Conservation (phyloP, 2,329 filamentous ascomycete species). For the Scedosporium apiospermum region DNA sequence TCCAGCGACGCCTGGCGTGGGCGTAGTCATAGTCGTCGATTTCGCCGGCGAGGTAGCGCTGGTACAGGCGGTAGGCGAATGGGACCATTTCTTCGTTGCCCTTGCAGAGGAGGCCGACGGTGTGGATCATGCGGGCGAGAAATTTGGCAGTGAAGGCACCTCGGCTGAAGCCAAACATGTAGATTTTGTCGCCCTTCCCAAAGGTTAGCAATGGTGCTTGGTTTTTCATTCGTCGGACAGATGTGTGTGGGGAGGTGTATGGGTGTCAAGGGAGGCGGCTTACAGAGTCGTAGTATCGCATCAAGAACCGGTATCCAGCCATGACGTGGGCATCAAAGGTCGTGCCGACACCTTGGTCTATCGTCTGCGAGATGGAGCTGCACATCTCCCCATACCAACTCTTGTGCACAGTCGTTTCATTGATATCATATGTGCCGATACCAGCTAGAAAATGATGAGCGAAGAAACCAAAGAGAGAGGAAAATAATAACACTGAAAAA, state of each 20-base stretch:
- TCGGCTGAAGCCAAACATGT: slow-evolving; percentile 44
- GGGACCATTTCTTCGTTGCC: slow-evolving; percentile 45
- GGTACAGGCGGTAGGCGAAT: slow-evolving; percentile 36
- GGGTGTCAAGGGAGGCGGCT: neutral
- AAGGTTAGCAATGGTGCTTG: neutral
- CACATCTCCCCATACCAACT: slow-evolving; percentile 21
- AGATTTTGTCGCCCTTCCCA: slow-evolving; percentile 36
- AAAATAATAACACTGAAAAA: neutral
- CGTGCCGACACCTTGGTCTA: slow-evolving; percentile 33
- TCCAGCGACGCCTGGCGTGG: slow-evolving; percentile 3
- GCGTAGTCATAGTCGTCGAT: slow-evolving; percentile 21
- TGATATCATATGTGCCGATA: slow-evolving; percentile 38
- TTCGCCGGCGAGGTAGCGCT: slow-evolving; percentile 28
- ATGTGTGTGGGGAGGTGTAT: neutral
- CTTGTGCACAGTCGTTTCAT: slow-evolving; percentile 31
- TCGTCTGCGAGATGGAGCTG: slow-evolving; percentile 26
- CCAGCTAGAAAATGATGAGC: slow-evolving; percentile 22
- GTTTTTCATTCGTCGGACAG: neutral
- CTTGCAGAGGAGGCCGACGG: slow-evolving; percentile 37
- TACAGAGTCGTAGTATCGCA: slow-evolving; percentile 39
- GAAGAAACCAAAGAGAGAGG: neutral
- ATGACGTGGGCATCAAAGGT: slow-evolving; percentile 43
- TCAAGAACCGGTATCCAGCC: slow-evolving; percentile 42
- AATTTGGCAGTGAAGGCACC: slow-evolving; percentile 45
- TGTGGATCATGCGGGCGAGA: slow-evolving; percentile 39